These are phyloP conservation scores for Scolecobasidium constrictum DNA, from an alignment of 2,329 filamentous ascomycete species.

Conservation along the genomic window DNA sequence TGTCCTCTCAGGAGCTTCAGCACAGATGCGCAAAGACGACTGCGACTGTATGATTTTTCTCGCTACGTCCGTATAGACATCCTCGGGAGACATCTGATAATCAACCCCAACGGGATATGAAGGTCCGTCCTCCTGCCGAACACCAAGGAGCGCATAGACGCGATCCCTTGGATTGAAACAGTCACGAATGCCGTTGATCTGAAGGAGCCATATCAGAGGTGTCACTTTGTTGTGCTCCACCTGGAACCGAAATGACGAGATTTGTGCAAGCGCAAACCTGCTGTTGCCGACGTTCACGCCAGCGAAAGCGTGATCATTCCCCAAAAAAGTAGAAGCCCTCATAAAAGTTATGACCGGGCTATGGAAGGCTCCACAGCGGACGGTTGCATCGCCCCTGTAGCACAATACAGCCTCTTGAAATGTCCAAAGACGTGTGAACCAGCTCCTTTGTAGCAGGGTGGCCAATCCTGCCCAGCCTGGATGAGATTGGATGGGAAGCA, in stretches of 20 bases:
- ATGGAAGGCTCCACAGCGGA: neutral
- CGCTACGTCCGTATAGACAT: neutral
- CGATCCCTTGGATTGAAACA: neutral
- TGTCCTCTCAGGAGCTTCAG: neutral
- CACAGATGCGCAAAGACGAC: neutral
- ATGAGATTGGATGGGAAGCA: neutral
- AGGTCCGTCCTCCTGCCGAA: neutral
- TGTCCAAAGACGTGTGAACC: neutral
- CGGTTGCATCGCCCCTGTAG: neutral
- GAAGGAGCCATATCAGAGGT: conserved; percentile 3
- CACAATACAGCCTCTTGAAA: neutral
- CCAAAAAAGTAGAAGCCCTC: neutral
- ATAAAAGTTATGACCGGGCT: neutral
- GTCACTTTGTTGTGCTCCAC: neutral
- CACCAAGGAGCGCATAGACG: neutral
- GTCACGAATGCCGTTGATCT: neutral
- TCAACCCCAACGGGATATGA: neutral
- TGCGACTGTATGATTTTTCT: conserved; percentile 3
- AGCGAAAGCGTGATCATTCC: neutral
- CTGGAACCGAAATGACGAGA: neutral
- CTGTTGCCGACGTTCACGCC: neutral
- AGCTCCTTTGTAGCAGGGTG: neutral
- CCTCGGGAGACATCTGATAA: neutral
- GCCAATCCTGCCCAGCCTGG: neutral
- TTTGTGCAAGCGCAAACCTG: neutral